A percentile compares a stretch with the other conserved stretches of the same genome.
These are phyloP conservation scores for Sporothrix inflata DNA, from an alignment of 2,329 filamentous ascomycete species.

Conservation along the genomic window DNA sequence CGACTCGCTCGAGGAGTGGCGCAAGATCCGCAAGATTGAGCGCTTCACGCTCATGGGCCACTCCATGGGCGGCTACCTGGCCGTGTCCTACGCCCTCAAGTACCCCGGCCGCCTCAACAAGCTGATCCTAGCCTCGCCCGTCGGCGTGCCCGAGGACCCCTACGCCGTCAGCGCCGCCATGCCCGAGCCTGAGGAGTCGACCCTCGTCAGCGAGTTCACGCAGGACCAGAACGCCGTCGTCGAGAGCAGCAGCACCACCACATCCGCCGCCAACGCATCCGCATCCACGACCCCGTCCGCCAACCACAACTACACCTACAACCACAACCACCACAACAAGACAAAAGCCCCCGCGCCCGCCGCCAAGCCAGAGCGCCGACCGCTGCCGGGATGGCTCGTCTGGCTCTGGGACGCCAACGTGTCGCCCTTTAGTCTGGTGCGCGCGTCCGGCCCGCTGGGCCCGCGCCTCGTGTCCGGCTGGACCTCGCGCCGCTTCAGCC, in stretches of 20 bases:
- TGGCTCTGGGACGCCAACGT: slow-evolving; percentile 98
- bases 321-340: slow-evolving; percentile 37
- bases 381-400: slow-evolving; percentile 80
- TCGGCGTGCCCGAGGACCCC: slow-evolving; percentile 92
- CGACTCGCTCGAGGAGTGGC: slow-evolving; percentile 95
- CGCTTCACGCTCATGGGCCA: slow-evolving; percentile 93
- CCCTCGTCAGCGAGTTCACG: slow-evolving; percentile 75
- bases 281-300: slow-evolving; percentile 36
- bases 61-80: slow-evolving; percentile 91
- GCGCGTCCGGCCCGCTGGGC: slow-evolving; percentile 84
- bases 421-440: slow-evolving; percentile 89
- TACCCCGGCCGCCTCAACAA: slow-evolving; percentile 96
- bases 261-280: slow-evolving; percentile 35
- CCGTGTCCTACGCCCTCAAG: slow-evolving; percentile 92
- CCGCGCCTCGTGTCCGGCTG: slow-evolving; percentile 92
- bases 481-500: slow-evolving; percentile 90
- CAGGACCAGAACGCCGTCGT: slow-evolving; percentile 67
- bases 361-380: slow-evolving; percentile 47
- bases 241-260: slow-evolving; percentile 39
- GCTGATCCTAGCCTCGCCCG: slow-evolving; percentile 90
- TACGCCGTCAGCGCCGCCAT: slow-evolving; percentile 81
- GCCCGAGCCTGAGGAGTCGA: slow-evolving; percentile 75
- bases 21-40: slow-evolving; percentile 83
- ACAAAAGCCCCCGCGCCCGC: not conserved
- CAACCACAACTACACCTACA: slow-evolving; percentile 37